Conservation (phyloP, 768 basidiomycete genomes). For the Cytidiella melzeri region DNA sequence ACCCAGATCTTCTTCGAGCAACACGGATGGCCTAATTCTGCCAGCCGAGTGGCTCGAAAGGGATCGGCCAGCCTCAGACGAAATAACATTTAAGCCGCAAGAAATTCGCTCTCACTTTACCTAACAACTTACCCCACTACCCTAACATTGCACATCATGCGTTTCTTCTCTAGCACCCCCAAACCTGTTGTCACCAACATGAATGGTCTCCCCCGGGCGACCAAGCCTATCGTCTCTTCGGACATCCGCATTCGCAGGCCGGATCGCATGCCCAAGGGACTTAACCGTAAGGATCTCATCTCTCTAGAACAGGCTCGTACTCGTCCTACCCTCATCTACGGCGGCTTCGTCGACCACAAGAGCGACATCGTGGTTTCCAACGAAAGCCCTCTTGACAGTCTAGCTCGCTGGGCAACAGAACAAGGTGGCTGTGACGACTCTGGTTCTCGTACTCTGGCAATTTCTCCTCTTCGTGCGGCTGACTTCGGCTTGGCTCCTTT, state of each 20-base stretch:
- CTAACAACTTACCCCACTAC: background rate
- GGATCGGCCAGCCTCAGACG: too few relatives aligned
- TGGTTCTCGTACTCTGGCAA: background rate
- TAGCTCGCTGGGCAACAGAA: background rate
- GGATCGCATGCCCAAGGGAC: background rate
- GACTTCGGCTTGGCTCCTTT: background rate
- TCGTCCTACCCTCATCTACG: background rate
- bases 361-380: background rate
- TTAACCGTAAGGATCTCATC: background rate
- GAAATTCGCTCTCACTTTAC: too few relatives aligned
- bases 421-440: background rate
- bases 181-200: background rate
- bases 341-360: background rate
- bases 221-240: background rate
- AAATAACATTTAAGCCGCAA: too few relatives aligned
- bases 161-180: background rate
- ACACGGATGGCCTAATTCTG: too few relatives aligned
- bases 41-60: too few relatives aligned
- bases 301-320: background rate
- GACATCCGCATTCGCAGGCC: background rate
- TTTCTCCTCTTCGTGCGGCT: background rate
- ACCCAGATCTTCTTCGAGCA: too few relatives aligned
- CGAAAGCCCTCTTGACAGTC: background rate
- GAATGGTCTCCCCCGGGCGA: too few relatives aligned
- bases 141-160: too few relatives aligned